phyloP scores from a whole-genome alignment of 495 filamentous ascomycete species.

The Saxophila tyrrhenica region DNA sequence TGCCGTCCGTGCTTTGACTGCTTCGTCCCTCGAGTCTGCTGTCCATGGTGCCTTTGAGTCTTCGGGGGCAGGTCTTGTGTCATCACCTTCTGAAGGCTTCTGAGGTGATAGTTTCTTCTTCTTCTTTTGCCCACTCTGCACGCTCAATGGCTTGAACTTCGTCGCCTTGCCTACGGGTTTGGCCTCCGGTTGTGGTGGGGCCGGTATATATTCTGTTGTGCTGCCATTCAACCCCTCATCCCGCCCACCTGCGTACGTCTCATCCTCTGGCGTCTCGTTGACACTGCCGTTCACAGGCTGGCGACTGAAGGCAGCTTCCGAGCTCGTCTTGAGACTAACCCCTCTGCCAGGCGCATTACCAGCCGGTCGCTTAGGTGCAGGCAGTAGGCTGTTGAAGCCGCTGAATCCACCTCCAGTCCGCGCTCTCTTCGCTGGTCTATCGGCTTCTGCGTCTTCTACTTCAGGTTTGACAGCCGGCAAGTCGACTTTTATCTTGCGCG shows the following conservation, averaged over 20 bases:
- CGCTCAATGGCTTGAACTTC: constrained; percentile 70
- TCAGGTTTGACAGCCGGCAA: constrained; percentile 45
- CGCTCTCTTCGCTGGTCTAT: constrained; percentile 60
- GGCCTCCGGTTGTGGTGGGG: too few species aligned
- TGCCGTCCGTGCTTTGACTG: constrained; percentile 14
- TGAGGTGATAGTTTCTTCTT: constrained; percentile 9
- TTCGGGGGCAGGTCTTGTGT: too few species aligned
- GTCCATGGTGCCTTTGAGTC: constrained; percentile 3
- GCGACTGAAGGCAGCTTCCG: constrained; percentile 65
- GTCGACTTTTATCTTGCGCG: constrained; percentile 70
- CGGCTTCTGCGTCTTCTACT: constrained; percentile 25
- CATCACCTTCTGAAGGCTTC: too few species aligned
- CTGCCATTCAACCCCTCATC: neutral
- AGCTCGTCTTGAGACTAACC: constrained; percentile 67
- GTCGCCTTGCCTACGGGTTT: constrained; percentile 61
- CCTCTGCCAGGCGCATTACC: constrained; percentile 33
- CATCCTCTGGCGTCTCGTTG: constrained; percentile 8
- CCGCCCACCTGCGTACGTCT: neutral
- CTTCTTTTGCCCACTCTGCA: constrained; percentile 57
- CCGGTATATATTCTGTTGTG: too few species aligned
- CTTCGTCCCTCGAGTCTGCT: constrained; percentile 4
- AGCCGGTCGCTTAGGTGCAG: constrained; percentile 59
- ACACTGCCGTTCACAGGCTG: constrained; percentile 27
- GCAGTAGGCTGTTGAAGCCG: constrained; percentile 77
- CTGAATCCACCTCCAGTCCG: constrained; percentile 48